Evolutionary conservation across 148 eudicot genomes (phyloP).

Genomic region (Arctostaphylos glauca): DNA sequence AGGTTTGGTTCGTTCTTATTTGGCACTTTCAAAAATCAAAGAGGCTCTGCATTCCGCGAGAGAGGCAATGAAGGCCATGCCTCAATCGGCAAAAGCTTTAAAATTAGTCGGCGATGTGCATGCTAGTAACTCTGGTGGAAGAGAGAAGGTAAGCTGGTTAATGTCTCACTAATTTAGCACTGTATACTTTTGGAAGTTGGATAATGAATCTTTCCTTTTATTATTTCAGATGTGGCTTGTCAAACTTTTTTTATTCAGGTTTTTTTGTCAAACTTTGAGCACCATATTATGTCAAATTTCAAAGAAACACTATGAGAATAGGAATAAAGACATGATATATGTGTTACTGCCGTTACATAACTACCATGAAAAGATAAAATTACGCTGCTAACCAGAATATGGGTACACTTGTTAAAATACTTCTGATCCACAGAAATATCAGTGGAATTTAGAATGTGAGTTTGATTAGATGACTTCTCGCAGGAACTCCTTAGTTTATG

Average conservation of each 20-base stretch:
- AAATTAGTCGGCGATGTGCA: conserved; percentile 98
- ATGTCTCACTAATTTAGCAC: not conserved
- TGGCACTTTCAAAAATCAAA: conserved; percentile 84
- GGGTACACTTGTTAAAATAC: not conserved
- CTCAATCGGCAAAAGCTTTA: conserved; percentile 91
- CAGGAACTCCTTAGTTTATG: not conserved
- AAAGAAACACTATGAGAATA: not conserved
- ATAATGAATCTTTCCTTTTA: not conserved
- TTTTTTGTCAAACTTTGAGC: not conserved
- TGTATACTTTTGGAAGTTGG: not conserved
- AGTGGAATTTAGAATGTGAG: not conserved
- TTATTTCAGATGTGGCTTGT: not conserved
- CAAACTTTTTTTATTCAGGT: not conserved
- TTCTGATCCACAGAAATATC: not conserved
- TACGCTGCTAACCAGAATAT: not conserved
- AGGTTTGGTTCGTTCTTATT: conserved; percentile 90
- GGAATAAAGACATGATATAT: not conserved
- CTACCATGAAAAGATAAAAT: not conserved
- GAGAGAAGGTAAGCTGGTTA: conserved; percentile 71
- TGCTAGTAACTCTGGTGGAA: conserved; percentile 80
- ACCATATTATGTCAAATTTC: not conserved
- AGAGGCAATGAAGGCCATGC: conserved; percentile 98
- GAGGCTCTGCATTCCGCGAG: conserved; percentile 90
- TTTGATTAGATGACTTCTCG: not conserved
- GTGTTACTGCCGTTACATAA: not conserved